Conservation (phyloP, 2,329 filamentous ascomycete genomes). For the Xylaria sp. region DNA sequence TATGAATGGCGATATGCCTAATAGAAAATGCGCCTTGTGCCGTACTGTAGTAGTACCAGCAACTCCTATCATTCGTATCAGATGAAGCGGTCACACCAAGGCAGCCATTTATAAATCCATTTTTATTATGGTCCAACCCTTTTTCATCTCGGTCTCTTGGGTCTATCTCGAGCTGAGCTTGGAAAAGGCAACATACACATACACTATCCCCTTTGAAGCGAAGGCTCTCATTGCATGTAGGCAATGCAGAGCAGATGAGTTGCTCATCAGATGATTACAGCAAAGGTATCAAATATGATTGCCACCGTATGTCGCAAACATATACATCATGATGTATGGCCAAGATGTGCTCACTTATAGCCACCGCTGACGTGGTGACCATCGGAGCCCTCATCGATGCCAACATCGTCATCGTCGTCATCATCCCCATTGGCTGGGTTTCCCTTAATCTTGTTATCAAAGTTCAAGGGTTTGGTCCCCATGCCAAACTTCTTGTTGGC, state of each 20-base stretch:
- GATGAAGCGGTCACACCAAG: background rate
- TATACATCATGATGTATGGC: background rate
- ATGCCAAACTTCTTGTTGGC: constrained; percentile 49
- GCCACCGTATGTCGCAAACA: background rate
- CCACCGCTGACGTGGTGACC: background rate
- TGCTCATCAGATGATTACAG: constrained; percentile 8
- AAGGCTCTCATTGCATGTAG: constrained; percentile 2
- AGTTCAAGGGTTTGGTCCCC: constrained; percentile 43
- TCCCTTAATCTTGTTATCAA: constrained; percentile 23
- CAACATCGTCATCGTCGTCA: background rate
- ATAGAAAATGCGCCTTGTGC: no score
- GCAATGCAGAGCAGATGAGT: background rate
- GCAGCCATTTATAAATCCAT: background rate
- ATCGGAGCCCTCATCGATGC: background rate
- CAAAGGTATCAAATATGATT: constrained; percentile 8
- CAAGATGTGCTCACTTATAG: background rate
- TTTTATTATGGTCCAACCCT: background rate
- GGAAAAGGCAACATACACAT: constrained; percentile 3
- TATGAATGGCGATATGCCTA: no score
- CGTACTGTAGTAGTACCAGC: background rate
- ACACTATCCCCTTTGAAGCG: constrained; percentile 8
- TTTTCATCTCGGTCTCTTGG: background rate
- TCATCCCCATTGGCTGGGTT: constrained; percentile 3
- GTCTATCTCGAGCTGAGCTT: background rate
- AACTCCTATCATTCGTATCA: background rate